Conservation (phyloP, 108 stramenopile genomes). For the Nitzschia sp. region DNA sequence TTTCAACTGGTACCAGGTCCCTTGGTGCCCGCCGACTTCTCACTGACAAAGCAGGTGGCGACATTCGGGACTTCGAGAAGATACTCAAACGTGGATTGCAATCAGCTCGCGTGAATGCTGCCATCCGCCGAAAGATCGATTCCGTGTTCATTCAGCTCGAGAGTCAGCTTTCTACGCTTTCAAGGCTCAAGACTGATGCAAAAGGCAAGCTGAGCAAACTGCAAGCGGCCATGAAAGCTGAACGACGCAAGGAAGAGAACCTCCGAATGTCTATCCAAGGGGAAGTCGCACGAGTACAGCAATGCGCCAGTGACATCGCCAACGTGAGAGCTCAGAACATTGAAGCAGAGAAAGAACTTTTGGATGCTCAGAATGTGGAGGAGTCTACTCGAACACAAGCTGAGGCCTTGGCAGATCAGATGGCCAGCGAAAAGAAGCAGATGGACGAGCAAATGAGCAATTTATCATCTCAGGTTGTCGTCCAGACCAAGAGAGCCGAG, state of each 20-base stretch:
- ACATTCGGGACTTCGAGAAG: slow-evolving; percentile 55
- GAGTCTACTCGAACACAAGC: slow-evolving; percentile 25
- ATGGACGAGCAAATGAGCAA: not conserved
- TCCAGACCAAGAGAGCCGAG: too few relatives aligned
- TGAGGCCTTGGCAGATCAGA: not conserved
- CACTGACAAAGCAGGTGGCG: slow-evolving; percentile 40
- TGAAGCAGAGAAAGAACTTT: slow-evolving; percentile 44
- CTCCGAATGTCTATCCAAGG: slow-evolving; percentile 45
- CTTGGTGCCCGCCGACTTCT: slow-evolving; percentile 47
- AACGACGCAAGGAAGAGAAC: slow-evolving; percentile 35
- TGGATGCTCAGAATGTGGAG: slow-evolving; percentile 35
- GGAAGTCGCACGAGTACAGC: slow-evolving; percentile 33
- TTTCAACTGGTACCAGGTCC: slow-evolving; percentile 49
- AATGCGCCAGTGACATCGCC: slow-evolving; percentile 36
- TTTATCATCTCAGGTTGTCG: not conserved
- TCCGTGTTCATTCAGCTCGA: slow-evolving; percentile 36
- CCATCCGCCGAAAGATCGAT: slow-evolving; percentile 51
- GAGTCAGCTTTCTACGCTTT: slow-evolving; percentile 36
- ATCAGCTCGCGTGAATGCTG: slow-evolving; percentile 37
- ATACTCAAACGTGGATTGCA: slow-evolving; percentile 56
- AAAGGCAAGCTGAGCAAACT: slow-evolving; percentile 32
- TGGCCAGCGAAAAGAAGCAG: not conserved
- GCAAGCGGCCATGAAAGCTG: slow-evolving; percentile 34
- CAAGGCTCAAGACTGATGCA: slow-evolving; percentile 37
- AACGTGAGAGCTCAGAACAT: slow-evolving; percentile 37